phyloP scores from a whole-genome alignment of 2,329 filamentous ascomycete genomes.

The Aspergillus quadrilineatus region DNA sequence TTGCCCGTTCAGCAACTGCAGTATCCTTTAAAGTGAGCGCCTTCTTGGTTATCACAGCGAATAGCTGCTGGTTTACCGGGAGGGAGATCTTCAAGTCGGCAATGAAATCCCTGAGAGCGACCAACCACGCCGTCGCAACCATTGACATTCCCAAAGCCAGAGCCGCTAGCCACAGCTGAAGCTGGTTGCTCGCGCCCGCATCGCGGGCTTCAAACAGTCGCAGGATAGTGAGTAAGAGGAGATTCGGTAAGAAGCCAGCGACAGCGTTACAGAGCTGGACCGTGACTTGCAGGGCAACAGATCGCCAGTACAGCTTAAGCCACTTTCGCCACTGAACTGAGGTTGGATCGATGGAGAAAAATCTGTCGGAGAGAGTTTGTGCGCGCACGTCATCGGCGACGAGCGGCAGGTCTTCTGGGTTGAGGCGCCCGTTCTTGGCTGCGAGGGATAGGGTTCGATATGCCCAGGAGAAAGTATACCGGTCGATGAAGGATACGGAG shows the following conservation, averaged over 20 bases:
- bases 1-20: constrained; percentile 29
- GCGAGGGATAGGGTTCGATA: constrained; percentile 56
- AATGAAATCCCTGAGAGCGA: constrained; percentile 43
- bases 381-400: constrained; percentile 57
- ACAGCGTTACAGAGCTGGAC: constrained; percentile 55
- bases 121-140: constrained; percentile 56
- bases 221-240: constrained; percentile 66
- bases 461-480: constrained; percentile 66
- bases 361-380: constrained; percentile 38
- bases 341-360: background rate
- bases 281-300: constrained; percentile 58
- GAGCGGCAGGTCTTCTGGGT: constrained; percentile 61
- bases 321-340: constrained; percentile 58
- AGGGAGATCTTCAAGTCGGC: constrained; percentile 33
- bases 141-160: constrained; percentile 61
- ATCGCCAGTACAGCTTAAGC: constrained; percentile 55
- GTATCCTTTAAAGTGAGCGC: constrained; percentile 72
- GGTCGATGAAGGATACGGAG: constrained; percentile 59
- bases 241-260: constrained; percentile 67
- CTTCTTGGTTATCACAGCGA: constrained; percentile 71
- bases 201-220: constrained; percentile 59
- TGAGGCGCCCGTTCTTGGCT: constrained; percentile 58
- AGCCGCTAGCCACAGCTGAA: constrained; percentile 56
- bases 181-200: constrained; percentile 47
- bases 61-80: constrained; percentile 66